Percentiles rank a stretch among this genome's conserved stretches.
phyloP scores from a whole-genome alignment of 345 rosid species.

The Gossypium mustelinum region DNA sequence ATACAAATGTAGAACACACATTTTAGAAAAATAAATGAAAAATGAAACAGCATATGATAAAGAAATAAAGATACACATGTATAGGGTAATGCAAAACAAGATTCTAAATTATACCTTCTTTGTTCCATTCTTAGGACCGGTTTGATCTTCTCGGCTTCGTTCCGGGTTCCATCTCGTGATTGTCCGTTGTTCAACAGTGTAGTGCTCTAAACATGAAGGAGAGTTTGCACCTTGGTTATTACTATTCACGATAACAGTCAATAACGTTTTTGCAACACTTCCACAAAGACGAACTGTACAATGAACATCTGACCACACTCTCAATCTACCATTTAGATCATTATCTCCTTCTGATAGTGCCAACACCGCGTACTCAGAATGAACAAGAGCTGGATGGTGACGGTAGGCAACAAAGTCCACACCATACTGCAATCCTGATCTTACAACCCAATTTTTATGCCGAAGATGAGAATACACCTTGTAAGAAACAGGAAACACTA shows the following conservation, averaged over 20 bases:
- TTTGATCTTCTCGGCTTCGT: constrained; percentile 52
- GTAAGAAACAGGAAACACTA: constrained; percentile 51
- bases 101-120: constrained; percentile 6
- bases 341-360: constrained; percentile 38
- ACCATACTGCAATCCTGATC: constrained; percentile 68
- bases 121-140: constrained; percentile 19
- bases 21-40: no score
- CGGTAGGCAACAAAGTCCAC: constrained; percentile 76
- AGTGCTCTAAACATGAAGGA: constrained; percentile 41
- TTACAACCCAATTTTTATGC: constrained; percentile 67
- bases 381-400: constrained; percentile 82
- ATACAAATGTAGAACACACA: no score
- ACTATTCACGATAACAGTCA: constrained; percentile 43
- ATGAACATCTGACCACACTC: constrained; percentile 70
- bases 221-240: constrained; percentile 29
- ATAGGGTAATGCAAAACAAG: background rate
- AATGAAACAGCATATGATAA: no score
- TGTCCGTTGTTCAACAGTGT: constrained; percentile 48
- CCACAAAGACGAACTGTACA: constrained; percentile 64
- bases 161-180: constrained; percentile 69
- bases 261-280: constrained; percentile 68
- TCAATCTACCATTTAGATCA: constrained; percentile 39
- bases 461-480: constrained; percentile 75
- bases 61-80: no score
- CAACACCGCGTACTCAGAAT: constrained; percentile 73